Evolutionary conservation across 2,329 filamentous ascomycete species (phyloP).

Genomic region (Alternaria metachromatica): DNA sequence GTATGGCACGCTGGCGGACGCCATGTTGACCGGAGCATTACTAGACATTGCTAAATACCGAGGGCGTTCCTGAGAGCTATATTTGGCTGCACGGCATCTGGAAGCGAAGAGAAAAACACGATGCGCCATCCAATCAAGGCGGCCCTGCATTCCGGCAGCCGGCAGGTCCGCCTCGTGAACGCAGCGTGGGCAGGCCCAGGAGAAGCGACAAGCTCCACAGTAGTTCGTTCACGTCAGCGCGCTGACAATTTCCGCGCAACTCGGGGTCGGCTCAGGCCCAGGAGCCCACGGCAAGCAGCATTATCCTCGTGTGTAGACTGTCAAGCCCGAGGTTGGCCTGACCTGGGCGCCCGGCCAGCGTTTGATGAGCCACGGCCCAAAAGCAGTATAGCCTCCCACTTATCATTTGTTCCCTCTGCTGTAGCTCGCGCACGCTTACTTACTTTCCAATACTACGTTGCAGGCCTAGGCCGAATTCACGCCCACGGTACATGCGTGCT

Average conservation of each 20-base stretch:
- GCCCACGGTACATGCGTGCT: slow-evolving; percentile 13
- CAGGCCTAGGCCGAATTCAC: slow-evolving; percentile 19
- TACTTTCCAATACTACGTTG: slow-evolving; percentile 24
- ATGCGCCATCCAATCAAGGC: not conserved
- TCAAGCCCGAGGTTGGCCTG: not conserved
- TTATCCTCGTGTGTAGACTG: not conserved
- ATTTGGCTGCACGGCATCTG: not conserved
- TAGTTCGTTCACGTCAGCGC: not conserved
- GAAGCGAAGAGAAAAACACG: slow-evolving; percentile 1
- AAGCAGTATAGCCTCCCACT: slow-evolving; percentile 13
- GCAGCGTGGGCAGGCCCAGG: not conserved
- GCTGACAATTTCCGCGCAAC: not conserved
- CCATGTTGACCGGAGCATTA: not conserved
- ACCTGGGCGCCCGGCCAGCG: slow-evolving; percentile 10
- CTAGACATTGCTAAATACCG: not conserved
- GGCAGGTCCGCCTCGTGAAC: not conserved
- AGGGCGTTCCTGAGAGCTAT: not conserved
- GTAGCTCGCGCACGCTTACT: slow-evolving; percentile 14
- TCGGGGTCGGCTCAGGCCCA: not conserved
- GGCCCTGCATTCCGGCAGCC: not conserved
- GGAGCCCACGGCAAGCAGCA: not conserved
- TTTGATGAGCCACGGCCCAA: slow-evolving; percentile 5
- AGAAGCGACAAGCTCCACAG: not conserved
- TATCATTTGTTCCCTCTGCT: slow-evolving; percentile 10
- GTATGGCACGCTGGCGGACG: not conserved